A percentile compares a stretch with the other conserved stretches of the same genome.
Conservation (phyloP, 2,329 filamentous ascomycete species). For the Aaosphaeria arxii region DNA sequence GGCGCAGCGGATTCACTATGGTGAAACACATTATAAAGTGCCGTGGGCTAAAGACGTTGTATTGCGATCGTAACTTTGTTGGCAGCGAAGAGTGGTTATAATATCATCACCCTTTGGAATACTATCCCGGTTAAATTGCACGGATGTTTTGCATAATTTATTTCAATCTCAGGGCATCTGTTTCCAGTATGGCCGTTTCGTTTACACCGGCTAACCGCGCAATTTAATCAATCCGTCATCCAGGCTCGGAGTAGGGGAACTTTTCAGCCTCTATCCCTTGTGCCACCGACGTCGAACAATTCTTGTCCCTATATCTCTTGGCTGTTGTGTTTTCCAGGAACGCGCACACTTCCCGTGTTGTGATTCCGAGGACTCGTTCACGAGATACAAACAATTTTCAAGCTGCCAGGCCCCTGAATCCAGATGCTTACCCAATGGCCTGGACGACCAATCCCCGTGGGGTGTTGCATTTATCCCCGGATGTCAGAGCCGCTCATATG, state of each 20-base stretch:
- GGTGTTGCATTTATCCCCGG: slow-evolving; percentile 1
- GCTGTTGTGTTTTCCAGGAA: slow-evolving; percentile 1
- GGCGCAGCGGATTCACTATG: neutral
- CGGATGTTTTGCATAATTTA: slow-evolving; percentile 1
- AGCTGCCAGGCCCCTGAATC: neutral
- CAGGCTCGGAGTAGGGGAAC: slow-evolving; percentile 7
- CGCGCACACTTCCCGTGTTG: neutral
- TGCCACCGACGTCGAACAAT: neutral
- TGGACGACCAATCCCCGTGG: slow-evolving; percentile 1
- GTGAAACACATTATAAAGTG: slow-evolving; percentile 7
- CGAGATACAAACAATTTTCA: too few relatives aligned
- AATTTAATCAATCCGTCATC: slow-evolving; percentile 8
- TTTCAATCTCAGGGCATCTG: slow-evolving; percentile 3
- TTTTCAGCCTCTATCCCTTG: slow-evolving; percentile 2
- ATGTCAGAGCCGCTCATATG: slow-evolving; percentile 2
- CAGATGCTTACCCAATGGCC: neutral
- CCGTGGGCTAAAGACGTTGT: slow-evolving; percentile 2
- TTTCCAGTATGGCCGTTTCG: slow-evolving; percentile 1
- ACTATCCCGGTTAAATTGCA: slow-evolving; percentile 13
- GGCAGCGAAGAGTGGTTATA: neutral
- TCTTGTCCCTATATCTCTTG: slow-evolving; percentile 3
- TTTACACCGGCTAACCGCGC: slow-evolving; percentile 1
- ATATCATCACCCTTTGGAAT: slow-evolving; percentile 1
- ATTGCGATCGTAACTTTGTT: slow-evolving; percentile 1
- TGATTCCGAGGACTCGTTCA: too few relatives aligned